Evolutionary conservation across 805 yeast genomes (phyloP).

Genomic region (Trichomonascus vanleenenianus): DNA sequence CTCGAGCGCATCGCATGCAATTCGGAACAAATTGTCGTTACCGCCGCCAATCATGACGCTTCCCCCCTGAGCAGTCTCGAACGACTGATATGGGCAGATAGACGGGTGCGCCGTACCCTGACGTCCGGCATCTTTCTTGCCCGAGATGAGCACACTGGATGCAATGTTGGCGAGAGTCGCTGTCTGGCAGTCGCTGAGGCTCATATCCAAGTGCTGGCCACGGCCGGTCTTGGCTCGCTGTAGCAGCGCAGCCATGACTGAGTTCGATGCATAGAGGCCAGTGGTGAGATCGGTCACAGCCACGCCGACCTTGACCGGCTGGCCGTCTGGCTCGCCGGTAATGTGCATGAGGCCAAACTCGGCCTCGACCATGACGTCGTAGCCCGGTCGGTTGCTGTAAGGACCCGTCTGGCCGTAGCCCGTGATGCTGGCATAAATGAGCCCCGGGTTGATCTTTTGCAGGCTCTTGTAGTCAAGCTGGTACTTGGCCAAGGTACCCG

Average conservation of each 20-base stretch:
- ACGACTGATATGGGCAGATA: conserved; percentile 36
- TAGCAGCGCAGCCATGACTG: conserved; percentile 32
- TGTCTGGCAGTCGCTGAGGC: conserved; percentile 34
- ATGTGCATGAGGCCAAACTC: conserved; percentile 39
- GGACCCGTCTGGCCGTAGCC: conserved; percentile 40
- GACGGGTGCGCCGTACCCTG: conserved; percentile 37
- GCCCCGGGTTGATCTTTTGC: conserved; percentile 19
- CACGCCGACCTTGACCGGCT: conserved; percentile 37
- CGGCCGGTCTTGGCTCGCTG: conserved; percentile 26
- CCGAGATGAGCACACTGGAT: conserved; percentile 31
- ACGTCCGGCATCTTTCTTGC: conserved; percentile 33
- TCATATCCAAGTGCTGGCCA: conserved; percentile 34
- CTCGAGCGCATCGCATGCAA: conserved; percentile 28
- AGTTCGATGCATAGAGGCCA: conserved; percentile 32
- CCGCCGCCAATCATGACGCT: conserved; percentile 36
- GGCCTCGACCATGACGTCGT: conserved; percentile 39
- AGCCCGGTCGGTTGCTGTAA: conserved; percentile 32
- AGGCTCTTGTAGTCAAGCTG: conserved; percentile 29
- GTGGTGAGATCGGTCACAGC: conserved; percentile 38
- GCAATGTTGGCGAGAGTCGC: conserved; percentile 36
- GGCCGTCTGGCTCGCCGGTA: conserved; percentile 34
- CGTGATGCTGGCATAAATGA: conserved; percentile 34
- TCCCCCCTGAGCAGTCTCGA: conserved; percentile 31
- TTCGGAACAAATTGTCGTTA: conserved; percentile 31
- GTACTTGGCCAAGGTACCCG: conserved; percentile 31